phyloP scores from a whole-genome alignment of 1,284 basidiomycete species.

The Leccinum griseonigrum region DNA sequence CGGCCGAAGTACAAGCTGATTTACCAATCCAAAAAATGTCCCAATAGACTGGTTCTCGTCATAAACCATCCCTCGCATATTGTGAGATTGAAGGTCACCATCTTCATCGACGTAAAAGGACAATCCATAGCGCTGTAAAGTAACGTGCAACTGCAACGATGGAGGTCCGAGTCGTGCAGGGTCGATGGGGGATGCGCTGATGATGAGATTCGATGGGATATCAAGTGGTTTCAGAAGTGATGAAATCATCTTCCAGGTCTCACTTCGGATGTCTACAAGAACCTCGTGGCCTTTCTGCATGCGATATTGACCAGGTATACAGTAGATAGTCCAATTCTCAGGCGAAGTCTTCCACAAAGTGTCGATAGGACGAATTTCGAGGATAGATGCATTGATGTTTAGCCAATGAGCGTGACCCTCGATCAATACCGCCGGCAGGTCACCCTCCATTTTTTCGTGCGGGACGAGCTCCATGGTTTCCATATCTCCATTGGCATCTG shows the following conservation, averaged over 20 bases:
- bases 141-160: slow-evolving; percentile 25
- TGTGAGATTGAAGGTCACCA: slow-evolving; percentile 28
- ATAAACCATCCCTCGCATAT: slow-evolving; percentile 1
- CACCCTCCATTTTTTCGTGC: slow-evolving; percentile 29
- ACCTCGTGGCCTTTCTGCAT: neutral
- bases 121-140: slow-evolving; percentile 42
- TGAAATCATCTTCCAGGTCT: slow-evolving; percentile 33
- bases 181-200: slow-evolving; percentile 13
- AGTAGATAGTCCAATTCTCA: slow-evolving; percentile 21
- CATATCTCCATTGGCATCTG: neutral
- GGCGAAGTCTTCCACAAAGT: slow-evolving; percentile 22
- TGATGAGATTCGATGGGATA: slow-evolving; percentile 25
- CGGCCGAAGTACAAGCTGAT: neutral
- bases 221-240: slow-evolving; percentile 34
- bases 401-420: slow-evolving; percentile 41
- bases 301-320: neutral
- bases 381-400: slow-evolving; percentile 22
- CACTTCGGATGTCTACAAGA: slow-evolving; percentile 17
- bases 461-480: slow-evolving; percentile 39
- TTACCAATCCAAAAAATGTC: neutral
- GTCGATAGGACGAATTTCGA: slow-evolving; percentile 39
- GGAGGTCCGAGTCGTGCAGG: slow-evolving; percentile 8
- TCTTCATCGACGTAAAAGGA: slow-evolving; percentile 33
- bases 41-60: slow-evolving; percentile 1
- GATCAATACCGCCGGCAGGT: slow-evolving; percentile 38